Conservation (phyloP, 163 green algal species). For the Prototheca cutis region DNA sequence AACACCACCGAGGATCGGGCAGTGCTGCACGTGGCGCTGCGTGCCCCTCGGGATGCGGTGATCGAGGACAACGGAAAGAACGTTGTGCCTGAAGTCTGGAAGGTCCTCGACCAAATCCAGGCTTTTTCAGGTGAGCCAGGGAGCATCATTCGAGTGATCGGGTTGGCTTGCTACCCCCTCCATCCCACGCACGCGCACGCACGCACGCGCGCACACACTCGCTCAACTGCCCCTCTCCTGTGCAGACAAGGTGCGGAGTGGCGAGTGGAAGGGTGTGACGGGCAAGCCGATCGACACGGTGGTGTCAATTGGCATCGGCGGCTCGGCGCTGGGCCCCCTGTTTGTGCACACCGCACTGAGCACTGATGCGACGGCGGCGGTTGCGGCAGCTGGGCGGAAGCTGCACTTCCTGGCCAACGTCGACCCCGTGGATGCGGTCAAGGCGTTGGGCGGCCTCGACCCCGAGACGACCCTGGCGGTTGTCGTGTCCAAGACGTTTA, state of each 20-base stretch:
- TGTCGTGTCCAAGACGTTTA: constrained; percentile 99
- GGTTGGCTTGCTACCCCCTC: neutral
- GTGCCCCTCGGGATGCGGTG: constrained; percentile 70
- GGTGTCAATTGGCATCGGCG: constrained; percentile 97
- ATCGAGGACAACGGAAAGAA: constrained; percentile 64
- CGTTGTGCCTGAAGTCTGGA: constrained; percentile 90
- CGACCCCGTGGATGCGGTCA: constrained; percentile 96
- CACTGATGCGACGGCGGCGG: constrained; percentile 41
- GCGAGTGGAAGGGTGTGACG: constrained; percentile 84
- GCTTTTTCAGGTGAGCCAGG: constrained; percentile 52
- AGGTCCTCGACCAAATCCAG: constrained; percentile 98
- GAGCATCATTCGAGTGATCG: neutral
- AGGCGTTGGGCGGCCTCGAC: constrained; percentile 75
- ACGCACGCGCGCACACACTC: too few species aligned
- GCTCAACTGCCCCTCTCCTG: neutral
- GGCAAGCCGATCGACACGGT: constrained; percentile 96
- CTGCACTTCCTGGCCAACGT: constrained; percentile 97
- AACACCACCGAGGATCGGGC: constrained; percentile 94
- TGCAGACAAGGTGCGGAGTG: constrained; percentile 53
- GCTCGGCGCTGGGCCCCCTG: constrained; percentile 88
- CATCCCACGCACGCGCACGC: too few species aligned
- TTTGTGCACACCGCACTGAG: constrained; percentile 97
- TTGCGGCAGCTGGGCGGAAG: constrained; percentile 46
- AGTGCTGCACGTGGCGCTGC: constrained; percentile 90
- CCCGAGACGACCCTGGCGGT: constrained; percentile 93